Evolutionary conservation across 371 early-diverging fungal genomes (phyloP), one percentile per base, ranked within the genome.

Genomic region (Apophysomyces variabilis): DNA sequence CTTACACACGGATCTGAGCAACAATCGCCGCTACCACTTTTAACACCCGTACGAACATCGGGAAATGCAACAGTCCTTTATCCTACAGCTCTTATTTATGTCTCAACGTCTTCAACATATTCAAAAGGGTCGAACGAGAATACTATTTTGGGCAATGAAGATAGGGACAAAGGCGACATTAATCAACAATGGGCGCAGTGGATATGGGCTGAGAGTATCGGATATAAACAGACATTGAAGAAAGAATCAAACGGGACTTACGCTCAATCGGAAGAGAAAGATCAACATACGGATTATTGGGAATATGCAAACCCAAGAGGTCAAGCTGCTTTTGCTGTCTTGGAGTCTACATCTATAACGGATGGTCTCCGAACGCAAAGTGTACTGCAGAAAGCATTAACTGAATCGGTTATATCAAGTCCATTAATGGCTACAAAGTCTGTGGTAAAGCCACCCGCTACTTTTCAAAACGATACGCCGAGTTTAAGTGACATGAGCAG

Each of bases 181-280:
- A 79, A 76, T 3, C 73, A 80, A 46, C 71, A 76, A 65, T 79
- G 79, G 77, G 60, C 65, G 57, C 66, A 76, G n/a, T 73, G 75
- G 69, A 69, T 73, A 8, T 80, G 80, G 79, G 69, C 64, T 50
- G 54, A 76, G 6, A 14, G 50, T 64, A 21, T n/a, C 37, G 44
- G 43, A 7, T 41, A 12, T 5, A 32, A 36, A 57, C 5, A 60
- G 62, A 5, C 54, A 21, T 26, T 9, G 21, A 16, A 21, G 5
- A 9, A 11, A 50, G 11, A 50, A 18, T 5, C 54, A 41, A 50
- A 50, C 11, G 54, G 54, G 7, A 18, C 54, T 72, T 13, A 58
- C 9, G 21, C 21, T 50, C 54, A 50, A 9, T 9, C n/a, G 54
- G 21, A 9, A 21, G 4, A 26, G 1, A 8, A 18, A 21, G 21